phyloP scores from a whole-genome alignment of 2,329 filamentous ascomycete genomes.

The Botrytis sinoallii region DNA sequence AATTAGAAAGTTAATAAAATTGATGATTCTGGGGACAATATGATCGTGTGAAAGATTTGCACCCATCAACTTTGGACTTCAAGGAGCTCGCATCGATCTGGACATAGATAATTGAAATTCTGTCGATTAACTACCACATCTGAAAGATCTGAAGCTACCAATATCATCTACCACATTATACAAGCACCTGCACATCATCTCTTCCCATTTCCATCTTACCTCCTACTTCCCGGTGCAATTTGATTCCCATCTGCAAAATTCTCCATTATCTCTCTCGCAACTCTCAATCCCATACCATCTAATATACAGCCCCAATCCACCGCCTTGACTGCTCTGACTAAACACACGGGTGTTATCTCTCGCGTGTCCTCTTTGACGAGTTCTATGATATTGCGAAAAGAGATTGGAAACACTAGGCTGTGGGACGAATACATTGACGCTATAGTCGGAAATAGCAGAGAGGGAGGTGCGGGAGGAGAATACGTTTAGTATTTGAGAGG shows the following conservation, averaged over 20 bases:
- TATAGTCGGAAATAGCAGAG: not conserved
- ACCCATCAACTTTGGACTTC: not conserved
- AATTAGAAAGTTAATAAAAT: not conserved
- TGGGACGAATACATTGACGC: not conserved
- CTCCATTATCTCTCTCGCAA: constrained; percentile 23
- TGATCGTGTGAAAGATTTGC: not conserved
- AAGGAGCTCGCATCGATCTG: not conserved
- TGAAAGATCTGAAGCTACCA: not conserved
- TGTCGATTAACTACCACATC: not conserved
- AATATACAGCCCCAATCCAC: constrained; percentile 30
- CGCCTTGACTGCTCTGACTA: constrained; percentile 27
- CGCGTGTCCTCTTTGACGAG: constrained; percentile 25
- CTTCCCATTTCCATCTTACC: not conserved
- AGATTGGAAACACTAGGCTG: not conserved
- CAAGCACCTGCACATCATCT: not conserved
- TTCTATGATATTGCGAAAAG: not conserved
- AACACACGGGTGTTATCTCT: constrained; percentile 22
- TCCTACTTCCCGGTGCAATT: not conserved
- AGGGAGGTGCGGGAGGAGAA: not conserved
- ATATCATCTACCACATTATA: not conserved
- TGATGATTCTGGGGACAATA: not conserved
- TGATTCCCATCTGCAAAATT: constrained; percentile 22
- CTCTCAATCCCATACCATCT: constrained; percentile 28
- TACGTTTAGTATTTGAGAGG: not conserved
- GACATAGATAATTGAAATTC: not conserved